Percentiles rank a stretch among this genome's conserved stretches.
Conservation (phyloP, 352 stramenopile species). For the Pythium phragmiticola region DNA sequence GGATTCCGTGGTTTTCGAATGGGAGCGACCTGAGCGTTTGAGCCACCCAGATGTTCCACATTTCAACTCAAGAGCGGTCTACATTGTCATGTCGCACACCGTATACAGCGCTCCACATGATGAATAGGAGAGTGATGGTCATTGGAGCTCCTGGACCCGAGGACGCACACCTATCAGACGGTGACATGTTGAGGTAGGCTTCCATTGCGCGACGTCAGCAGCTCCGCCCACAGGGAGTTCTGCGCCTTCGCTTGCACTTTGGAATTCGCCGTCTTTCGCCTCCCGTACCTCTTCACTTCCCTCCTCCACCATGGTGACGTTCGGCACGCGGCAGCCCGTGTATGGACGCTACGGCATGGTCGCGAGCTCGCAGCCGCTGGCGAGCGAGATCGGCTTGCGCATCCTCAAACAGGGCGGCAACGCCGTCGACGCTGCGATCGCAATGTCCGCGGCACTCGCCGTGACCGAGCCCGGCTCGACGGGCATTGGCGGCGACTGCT, state of each 20-base stretch:
- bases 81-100: neutral
- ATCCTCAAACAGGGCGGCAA: constrained; percentile 91
- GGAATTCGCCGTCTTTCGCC: constrained; percentile 12
- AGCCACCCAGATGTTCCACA: neutral
- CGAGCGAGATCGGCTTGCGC: constrained; percentile 90
- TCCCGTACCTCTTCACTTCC: neutral
- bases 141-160: neutral
- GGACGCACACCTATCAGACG: constrained; percentile 15
- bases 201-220: constrained; percentile 10
- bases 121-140: constrained; percentile 11
- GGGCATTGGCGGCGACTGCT: constrained; percentile 92
- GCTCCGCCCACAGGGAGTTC: neutral
- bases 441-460: constrained; percentile 51
- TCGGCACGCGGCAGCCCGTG: constrained; percentile 83
- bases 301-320: constrained; percentile 39
- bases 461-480: constrained; percentile 79
- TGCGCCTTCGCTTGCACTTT: neutral
- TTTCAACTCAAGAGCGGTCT: neutral
- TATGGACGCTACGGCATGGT: constrained; percentile 91
- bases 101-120: constrained; percentile 2
- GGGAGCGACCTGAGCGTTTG: neutral
- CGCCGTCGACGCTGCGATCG: constrained; percentile 91
- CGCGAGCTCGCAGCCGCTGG: constrained; percentile 91
- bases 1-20: constrained; percentile 6
- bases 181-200: constrained; percentile 5